phyloP scores from a whole-genome alignment of 2,329 filamentous ascomycete genomes.

The Hymenoscyphus fraxineus region DNA sequence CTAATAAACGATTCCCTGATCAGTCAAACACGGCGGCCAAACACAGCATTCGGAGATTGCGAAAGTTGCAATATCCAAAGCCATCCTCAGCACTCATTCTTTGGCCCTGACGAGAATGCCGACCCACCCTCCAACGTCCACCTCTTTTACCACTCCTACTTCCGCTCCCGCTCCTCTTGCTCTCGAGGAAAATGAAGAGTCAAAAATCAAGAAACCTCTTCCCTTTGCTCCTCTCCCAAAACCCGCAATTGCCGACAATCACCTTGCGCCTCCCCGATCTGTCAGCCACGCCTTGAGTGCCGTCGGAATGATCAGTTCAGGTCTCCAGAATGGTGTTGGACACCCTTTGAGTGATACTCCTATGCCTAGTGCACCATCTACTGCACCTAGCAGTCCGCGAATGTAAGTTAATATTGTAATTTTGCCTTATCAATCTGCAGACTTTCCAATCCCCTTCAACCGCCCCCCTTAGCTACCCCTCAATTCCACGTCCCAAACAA shows the following conservation, averaged over 20 bases:
- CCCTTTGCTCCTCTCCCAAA: neutral
- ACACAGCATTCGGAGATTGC: constrained; percentile 9
- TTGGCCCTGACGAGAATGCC: constrained; percentile 5
- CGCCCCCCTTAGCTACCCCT: neutral
- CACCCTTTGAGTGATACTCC: constrained; percentile 25
- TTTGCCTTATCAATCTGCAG: neutral
- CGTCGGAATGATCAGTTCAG: constrained; percentile 12
- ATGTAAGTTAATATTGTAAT: constrained; percentile 26
- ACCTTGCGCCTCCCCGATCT: constrained; percentile 12
- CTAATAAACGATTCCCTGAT: neutral
- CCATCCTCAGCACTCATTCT: constrained; percentile 6
- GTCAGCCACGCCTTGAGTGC: constrained; percentile 13
- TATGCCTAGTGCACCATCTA: constrained; percentile 27
- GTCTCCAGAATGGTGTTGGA: constrained; percentile 14
- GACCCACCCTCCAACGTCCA: neutral
- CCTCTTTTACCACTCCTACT: neutral
- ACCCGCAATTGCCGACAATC: constrained; percentile 2
- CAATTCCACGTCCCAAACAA: neutral
- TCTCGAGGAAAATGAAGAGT: neutral
- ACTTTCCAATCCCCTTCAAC: neutral
- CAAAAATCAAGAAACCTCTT: neutral
- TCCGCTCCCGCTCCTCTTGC: neutral
- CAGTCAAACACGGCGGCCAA: neutral
- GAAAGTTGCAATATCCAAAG: neutral
- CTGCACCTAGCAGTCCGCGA: constrained; percentile 33